A percentile compares a stretch with the other conserved stretches of the same genome.
Conservation (phyloP, 2,329 filamentous ascomycete species). For the Tolypocladium album region DNA sequence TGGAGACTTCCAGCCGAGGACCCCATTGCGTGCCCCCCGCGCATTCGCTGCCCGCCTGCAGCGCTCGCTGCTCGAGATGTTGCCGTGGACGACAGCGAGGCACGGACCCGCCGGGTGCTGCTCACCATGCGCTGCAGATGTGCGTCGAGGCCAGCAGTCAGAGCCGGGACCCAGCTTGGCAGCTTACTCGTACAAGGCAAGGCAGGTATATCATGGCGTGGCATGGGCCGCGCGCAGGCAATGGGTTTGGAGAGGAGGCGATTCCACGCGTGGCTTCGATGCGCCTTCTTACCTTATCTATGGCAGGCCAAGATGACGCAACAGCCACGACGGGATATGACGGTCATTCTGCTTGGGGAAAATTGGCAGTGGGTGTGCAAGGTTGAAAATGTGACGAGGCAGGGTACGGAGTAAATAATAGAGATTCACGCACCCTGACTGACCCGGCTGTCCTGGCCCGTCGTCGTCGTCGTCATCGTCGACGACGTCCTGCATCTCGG, state of each 20-base stretch:
- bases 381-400: not conserved
- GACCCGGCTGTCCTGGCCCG: slow-evolving; percentile 20
- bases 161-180: not conserved
- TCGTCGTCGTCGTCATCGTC: slow-evolving; percentile 2
- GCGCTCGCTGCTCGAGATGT: not conserved
- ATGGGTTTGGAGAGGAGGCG: not conserved
- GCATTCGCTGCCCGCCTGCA: not conserved
- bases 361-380: not conserved
- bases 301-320: not conserved
- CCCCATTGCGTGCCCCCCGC: not conserved
- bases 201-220: not conserved
- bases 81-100: not conserved
- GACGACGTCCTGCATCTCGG: slow-evolving; percentile 40
- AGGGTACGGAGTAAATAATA: not conserved
- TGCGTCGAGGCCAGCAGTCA: not conserved
- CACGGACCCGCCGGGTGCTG: not conserved
- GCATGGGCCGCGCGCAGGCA: not conserved
- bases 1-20: not conserved
- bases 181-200: not conserved
- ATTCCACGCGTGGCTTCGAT: not conserved
- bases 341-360: not conserved
- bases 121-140: not conserved
- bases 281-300: not conserved
- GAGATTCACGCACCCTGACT: slow-evolving; percentile 23
- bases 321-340: not conserved